Conservation (phyloP, 148 eudicot genomes). For the Camellia lanceoleosa region DNA sequence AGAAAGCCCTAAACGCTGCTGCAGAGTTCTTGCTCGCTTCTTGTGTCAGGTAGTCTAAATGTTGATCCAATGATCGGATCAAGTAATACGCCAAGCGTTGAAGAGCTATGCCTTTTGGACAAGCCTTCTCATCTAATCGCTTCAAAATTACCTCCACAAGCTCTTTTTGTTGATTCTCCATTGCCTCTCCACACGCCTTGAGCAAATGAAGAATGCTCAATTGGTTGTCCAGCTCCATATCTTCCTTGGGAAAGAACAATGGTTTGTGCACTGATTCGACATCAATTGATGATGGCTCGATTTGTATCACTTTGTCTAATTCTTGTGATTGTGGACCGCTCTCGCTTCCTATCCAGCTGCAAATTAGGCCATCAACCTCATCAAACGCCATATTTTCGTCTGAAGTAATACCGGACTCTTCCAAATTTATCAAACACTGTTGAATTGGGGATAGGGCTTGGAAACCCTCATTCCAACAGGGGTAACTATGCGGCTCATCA, state of each 20-base stretch:
- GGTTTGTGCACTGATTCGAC: not conserved
- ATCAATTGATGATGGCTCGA: not conserved
- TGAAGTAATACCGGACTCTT: not conserved
- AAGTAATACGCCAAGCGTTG: conserved; percentile 12
- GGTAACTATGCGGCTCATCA: not conserved
- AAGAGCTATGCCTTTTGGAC: conserved; percentile 6
- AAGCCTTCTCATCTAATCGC: conserved; percentile 12
- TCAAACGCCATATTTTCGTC: not conserved
- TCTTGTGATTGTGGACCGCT: not conserved
- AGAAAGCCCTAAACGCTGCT: conserved; percentile 6
- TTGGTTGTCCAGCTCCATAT: not conserved
- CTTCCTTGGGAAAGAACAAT: not conserved
- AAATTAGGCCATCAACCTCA: not conserved
- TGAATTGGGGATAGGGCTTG: not conserved
- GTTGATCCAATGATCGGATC: not conserved
- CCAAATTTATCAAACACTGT: not conserved
- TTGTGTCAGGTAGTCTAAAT: not conserved
- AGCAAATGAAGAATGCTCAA: conserved; percentile 15
- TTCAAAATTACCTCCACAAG: conserved; percentile 2
- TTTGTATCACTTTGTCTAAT: not conserved
- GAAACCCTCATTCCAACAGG: not conserved
- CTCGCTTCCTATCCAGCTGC: not conserved
- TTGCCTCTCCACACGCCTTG: conserved; percentile 18
- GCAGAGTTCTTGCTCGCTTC: conserved; percentile 13
- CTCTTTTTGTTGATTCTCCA: conserved; percentile 6